Conservation (phyloP, 495 filamentous ascomycete species). For the Aspergillus bridgeri region DNA sequence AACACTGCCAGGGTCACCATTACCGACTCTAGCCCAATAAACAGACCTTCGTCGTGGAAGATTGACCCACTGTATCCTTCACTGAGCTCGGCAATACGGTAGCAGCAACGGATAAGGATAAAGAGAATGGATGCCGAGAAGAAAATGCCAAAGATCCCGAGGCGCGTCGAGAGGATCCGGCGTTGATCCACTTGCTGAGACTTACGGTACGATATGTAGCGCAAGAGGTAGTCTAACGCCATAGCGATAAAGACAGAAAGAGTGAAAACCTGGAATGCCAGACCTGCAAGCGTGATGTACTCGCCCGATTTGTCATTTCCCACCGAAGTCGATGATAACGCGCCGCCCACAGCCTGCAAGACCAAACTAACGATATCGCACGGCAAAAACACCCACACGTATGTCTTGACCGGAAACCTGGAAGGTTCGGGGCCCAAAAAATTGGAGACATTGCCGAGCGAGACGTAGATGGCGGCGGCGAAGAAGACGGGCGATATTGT, state of each 20-base stretch:
- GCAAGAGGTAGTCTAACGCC: background rate
- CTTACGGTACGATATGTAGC: too few species aligned
- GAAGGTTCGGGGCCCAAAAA: background rate
- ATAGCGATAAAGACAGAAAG: background rate
- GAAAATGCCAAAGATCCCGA: too few species aligned
- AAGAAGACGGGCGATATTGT: constrained; percentile 55
- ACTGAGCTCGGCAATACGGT: constrained; percentile 3
- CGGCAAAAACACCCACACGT: background rate
- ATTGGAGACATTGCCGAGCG: background rate
- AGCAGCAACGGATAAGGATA: constrained; percentile 5
- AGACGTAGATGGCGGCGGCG: constrained; percentile 56
- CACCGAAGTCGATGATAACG: background rate
- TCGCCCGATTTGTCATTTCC: background rate
- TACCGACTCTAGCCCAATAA: constrained; percentile 7
- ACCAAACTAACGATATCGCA: constrained; percentile 1
- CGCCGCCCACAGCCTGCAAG: constrained; percentile 1
- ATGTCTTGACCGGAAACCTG: background rate
- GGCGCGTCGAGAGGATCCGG: too few species aligned
- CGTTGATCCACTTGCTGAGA: too few species aligned
- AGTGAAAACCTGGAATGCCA: background rate
- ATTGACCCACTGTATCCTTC: background rate
- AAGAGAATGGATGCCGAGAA: background rate
- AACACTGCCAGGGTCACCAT: background rate
- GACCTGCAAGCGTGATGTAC: constrained; percentile 4
- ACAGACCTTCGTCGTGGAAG: background rate